Percentiles rank a stretch among this genome's conserved stretches.
Evolutionary conservation across 768 basidiomycete species (phyloP).

Genomic region (Asterophora lycoperdoides): DNA sequence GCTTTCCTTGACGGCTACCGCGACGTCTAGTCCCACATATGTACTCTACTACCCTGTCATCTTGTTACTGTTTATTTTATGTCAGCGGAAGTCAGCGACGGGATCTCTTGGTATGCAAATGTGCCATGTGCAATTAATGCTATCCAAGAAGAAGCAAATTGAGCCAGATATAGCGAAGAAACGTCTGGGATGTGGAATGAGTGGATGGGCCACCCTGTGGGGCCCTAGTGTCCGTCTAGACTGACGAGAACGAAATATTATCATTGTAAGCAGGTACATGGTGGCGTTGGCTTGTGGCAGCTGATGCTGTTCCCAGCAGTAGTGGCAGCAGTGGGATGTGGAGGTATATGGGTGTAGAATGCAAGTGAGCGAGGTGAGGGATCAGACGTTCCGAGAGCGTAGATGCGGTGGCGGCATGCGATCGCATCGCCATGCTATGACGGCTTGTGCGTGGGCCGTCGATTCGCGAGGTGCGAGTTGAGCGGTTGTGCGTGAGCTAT

Average conservation of each 20-base stretch:
- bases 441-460: slow-evolving; percentile 1
- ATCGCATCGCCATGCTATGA: slow-evolving; percentile 4
- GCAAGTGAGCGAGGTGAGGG: neutral
- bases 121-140: neutral
- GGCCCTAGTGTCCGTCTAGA: slow-evolving; percentile 4
- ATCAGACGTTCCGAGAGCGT: neutral
- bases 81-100: no score
- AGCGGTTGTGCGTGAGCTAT: slow-evolving; percentile 1
- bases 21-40: neutral
- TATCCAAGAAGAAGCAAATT: slow-evolving; percentile 10
- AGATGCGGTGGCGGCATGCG: neutral
- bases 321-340: neutral
- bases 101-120: slow-evolving; percentile 2
- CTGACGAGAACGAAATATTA: neutral
- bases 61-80: neutral
- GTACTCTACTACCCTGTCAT: neutral
- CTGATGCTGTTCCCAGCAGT: neutral
- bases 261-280: slow-evolving; percentile 1
- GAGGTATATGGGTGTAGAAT: slow-evolving; percentile 7
- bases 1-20: slow-evolving; percentile 29
- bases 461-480: slow-evolving; percentile 7
- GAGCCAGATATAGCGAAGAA: slow-evolving; percentile 10
- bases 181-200: neutral
- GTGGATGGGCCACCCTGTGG: neutral
- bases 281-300: neutral